These are phyloP conservation scores for Candolleomyces aberdarensis DNA, from an alignment of 768 basidiomycete species.

Conservation along the genomic window DNA sequence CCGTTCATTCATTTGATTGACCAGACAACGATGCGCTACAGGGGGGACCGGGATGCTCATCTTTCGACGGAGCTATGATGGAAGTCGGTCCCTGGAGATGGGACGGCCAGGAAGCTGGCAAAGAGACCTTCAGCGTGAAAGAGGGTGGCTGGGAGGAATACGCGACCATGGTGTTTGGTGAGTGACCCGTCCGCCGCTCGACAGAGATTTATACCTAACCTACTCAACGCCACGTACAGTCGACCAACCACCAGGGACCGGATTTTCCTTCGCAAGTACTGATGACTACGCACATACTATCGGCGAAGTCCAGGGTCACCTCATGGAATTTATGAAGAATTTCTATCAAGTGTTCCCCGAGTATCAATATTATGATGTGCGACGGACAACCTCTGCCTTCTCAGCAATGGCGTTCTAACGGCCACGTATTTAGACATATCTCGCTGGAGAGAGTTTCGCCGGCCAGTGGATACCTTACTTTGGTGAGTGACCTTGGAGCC, in stretches of 20 bases:
- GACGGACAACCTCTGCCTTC: slow-evolving; percentile 19
- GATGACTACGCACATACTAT: slow-evolving; percentile 82
- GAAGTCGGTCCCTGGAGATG: slow-evolving; percentile 92
- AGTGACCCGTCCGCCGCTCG: slow-evolving; percentile 21
- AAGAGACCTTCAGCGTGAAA: slow-evolving; percentile 64
- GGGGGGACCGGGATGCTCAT: slow-evolving; percentile 97
- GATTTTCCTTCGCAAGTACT: slow-evolving; percentile 86
- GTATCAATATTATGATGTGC: slow-evolving; percentile 73
- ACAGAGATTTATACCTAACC: no score
- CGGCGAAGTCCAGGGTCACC: slow-evolving; percentile 64
- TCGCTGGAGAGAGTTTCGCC: slow-evolving; percentile 95
- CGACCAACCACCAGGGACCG: slow-evolving; percentile 97
- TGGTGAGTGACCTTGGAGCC: slow-evolving; percentile 40
- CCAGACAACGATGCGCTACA: slow-evolving; percentile 22
- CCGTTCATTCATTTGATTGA: background rate
- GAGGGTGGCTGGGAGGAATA: slow-evolving; percentile 99
- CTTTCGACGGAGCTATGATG: slow-evolving; percentile 97
- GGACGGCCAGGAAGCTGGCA: slow-evolving; percentile 43
- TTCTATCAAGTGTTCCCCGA: slow-evolving; percentile 94
- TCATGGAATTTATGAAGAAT: slow-evolving; percentile 81
- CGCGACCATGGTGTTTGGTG: slow-evolving; percentile 88
- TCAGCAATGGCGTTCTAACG: slow-evolving; percentile 11
- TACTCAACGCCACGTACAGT: slow-evolving; percentile 55
- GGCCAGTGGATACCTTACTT: slow-evolving; percentile 98
- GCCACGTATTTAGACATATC: slow-evolving; percentile 66